These are phyloP conservation scores for Dryas drummondii DNA, from an alignment of 306 rosid species.

Conservation along the genomic window DNA sequence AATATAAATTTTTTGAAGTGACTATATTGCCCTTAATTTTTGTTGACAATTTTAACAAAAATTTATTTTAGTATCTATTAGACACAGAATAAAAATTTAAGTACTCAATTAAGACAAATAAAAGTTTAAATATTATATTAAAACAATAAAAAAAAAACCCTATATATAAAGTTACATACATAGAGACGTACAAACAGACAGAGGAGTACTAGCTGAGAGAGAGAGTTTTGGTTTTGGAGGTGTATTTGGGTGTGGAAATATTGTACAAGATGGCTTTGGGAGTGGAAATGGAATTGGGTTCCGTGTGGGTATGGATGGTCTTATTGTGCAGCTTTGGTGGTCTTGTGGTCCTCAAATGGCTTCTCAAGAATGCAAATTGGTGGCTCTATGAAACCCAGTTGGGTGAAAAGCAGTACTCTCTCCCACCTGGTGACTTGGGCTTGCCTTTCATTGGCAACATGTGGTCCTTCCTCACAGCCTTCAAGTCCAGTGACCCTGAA, in stretches of 20 bases:
- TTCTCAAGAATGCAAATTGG: constrained; percentile 50
- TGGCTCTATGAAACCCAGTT: constrained; percentile 61
- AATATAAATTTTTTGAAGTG: too few species aligned
- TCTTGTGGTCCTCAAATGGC: constrained; percentile 30
- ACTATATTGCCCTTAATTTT: too few species aligned
- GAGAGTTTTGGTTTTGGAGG: too few species aligned
- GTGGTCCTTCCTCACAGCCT: constrained; percentile 91
- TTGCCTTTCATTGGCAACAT: constrained; percentile 92
- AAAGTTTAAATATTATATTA: too few species aligned
- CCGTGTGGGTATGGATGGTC: constrained; percentile 1
- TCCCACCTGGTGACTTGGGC: constrained; percentile 92
- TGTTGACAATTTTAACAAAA: too few species aligned
- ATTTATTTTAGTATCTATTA: too few species aligned
- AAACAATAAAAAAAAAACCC: too few species aligned
- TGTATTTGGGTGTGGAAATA: not conserved
- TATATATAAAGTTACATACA: not conserved
- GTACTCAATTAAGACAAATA: too few species aligned
- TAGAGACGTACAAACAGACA: constrained; percentile 4
- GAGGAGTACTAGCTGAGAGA: not conserved
- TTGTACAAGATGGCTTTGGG: not conserved
- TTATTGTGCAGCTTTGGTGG: constrained; percentile 19
- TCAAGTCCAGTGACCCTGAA: constrained; percentile 79
- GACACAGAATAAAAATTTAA: too few species aligned
- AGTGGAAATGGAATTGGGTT: constrained; percentile 22
- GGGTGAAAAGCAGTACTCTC: constrained; percentile 49